Evolutionary conservation across 306 rosid genomes (phyloP), one percentile per base, ranked within the genome.

Genomic region (Acacia crassicarpa): DNA sequence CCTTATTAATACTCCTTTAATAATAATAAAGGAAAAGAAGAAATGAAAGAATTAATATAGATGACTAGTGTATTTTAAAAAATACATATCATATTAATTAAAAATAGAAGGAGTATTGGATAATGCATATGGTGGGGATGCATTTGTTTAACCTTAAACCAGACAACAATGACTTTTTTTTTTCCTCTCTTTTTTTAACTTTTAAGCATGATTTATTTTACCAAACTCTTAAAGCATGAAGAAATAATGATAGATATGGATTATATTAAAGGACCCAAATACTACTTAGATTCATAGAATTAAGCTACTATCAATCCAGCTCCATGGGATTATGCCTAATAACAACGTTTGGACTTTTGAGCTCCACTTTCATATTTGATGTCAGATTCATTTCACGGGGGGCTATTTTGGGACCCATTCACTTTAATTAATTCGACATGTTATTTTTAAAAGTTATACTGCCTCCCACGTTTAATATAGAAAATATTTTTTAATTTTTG

Each of bases 41-140:
- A 32, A 33, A 33, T 33, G 3, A 33, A 0, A 33, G 35, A 33
- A 33, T 33, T 33, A 33, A 33, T 0, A 4, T 0, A 33, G 5
- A 33, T 33, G 4, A 4, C 2, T 33, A 3, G 38, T 0, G 5
- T 33, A 4, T 33, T 33, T 33, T 33, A 4, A 0, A 33, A 33
- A 33, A 33, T 33, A 0, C 5, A 4, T 33, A 4, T 33, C 4
- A 33, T 33, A 33, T 33, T 33, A 33, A 33, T 8, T 43, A 43
- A 8, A 43, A 0, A 7, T 7, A 41, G 1, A 41, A 5, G 0
- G 1, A 6, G 1, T 14, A 15, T 15, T 0, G n/a, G 2, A 5
- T 48, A 48, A 2, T 48, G 19, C 4, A n/a, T 3, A 15, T 49
- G 9, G 0, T 13, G 56, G 17, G 56, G 20, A 49, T 15, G 19